These are phyloP conservation scores for Fremontodendron californicum DNA, from an alignment of 345 rosid species.

Conservation along the genomic window DNA sequence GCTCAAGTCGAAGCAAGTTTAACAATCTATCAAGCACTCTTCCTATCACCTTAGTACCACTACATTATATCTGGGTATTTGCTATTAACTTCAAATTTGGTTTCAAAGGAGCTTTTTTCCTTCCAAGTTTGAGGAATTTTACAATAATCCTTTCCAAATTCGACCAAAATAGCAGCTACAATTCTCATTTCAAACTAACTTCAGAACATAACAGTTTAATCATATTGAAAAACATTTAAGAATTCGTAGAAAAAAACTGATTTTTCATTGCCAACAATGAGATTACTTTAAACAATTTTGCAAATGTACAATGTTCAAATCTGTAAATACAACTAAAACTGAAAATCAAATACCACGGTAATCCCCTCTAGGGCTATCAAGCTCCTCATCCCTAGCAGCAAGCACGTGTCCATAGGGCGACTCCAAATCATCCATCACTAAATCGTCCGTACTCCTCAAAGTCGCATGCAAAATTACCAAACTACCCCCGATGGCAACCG, in stretches of 20 bases:
- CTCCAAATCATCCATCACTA: slow-evolving; percentile 53
- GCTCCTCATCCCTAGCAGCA: slow-evolving; percentile 26
- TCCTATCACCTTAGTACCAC: background rate
- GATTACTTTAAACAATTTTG: background rate
- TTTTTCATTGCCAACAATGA: background rate
- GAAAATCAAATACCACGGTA: slow-evolving; percentile 34
- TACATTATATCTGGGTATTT: background rate
- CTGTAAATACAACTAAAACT: background rate
- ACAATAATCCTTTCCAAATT: background rate
- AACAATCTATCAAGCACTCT: background rate
- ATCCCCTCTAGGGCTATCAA: slow-evolving; percentile 35
- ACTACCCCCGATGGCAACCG: slow-evolving; percentile 28
- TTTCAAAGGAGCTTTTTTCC: background rate
- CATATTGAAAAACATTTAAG: background rate
- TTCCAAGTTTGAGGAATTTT: background rate
- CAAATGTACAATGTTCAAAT: background rate
- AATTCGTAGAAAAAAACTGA: background rate
- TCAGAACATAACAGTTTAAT: background rate
- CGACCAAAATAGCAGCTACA: background rate
- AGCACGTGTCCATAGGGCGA: slow-evolving; percentile 57
- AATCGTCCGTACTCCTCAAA: slow-evolving; percentile 60
- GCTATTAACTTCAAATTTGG: background rate
- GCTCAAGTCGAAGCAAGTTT: background rate
- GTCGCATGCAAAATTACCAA: slow-evolving; percentile 48
- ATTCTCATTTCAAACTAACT: background rate